Evolutionary conservation across 345 rosid species (phyloP).

Genomic region (Viola odorata): DNA sequence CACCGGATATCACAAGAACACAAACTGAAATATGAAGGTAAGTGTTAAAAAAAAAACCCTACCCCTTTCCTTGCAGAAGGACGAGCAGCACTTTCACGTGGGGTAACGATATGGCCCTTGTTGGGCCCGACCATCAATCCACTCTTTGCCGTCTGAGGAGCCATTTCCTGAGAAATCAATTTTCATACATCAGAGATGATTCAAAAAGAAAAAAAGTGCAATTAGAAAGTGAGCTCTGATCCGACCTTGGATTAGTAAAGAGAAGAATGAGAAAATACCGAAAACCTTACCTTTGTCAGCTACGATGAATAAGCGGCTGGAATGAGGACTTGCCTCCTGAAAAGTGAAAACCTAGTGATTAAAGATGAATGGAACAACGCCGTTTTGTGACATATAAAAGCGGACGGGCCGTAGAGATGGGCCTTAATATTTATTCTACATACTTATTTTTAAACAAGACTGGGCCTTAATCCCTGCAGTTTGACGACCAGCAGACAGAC

Average conservation of each 20-base stretch:
- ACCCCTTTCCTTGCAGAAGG: conserved; percentile 61
- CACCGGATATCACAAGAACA: neutral
- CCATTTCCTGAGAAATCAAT: conserved; percentile 33
- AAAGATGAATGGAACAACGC: no score
- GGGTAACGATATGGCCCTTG: conserved; percentile 61
- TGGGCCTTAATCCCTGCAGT: no score
- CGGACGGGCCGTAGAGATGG: no score
- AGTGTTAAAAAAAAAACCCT: conserved; percentile 10
- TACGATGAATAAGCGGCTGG: neutral
- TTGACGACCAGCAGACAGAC: no score
- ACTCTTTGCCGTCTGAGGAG: conserved; percentile 45
- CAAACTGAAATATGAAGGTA: neutral
- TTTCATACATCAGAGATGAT: neutral
- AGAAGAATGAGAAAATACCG: neutral
- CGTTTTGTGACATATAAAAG: no score
- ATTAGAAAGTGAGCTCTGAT: neutral
- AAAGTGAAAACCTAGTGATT: no score
- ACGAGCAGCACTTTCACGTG: conserved; percentile 46
- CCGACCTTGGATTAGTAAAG: neutral
- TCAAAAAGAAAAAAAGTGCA: neutral
- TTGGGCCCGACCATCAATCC: conserved; percentile 63
- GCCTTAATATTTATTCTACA: no score
- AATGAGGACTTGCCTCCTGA: neutral
- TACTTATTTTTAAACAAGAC: no score
- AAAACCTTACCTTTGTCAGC: neutral